Evolutionary conservation across 768 basidiomycete genomes (phyloP), one percentile per base, ranked within the genome.

Genomic region (Suillus placidus): DNA sequence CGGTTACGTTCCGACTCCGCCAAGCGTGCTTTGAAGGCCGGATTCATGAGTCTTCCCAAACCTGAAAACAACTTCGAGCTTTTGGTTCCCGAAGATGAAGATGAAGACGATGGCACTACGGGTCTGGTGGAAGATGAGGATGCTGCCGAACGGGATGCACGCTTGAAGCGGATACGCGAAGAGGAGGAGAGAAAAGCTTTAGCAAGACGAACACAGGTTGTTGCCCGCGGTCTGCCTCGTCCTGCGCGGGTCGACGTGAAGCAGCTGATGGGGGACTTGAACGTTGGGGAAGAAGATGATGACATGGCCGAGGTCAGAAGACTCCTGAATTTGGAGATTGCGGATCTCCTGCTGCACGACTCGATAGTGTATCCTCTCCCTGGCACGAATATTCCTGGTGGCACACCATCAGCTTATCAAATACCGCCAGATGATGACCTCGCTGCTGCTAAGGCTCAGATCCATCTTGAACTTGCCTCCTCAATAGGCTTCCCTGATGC

Each of bases 1-100:
- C 87, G 86, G 16, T 76, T 88, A 64, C 89, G 85, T 34, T 75
- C 78, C 16, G 83, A 83, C 64, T 86, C 89, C 30, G 83, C 87
- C 6, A 94, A 95, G 75, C 86, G 89, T 45, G 87, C 91, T 1
- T 84, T 99, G 61, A 84, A 91, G 70, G 86, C 88, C 12, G 92
- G 91, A 6, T 98, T 99, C 79, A 84, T 84, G 79, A 88, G 77
- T 66, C 82, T 99, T 18, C 97, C 97, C 0, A 89, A 88, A 69
- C 95, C 97, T 0, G 94, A 98, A 80, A 98, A 99, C 76, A 97
- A 99, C 77, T 99, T 98, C 71, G 96, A 99, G 78, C 80, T 99
- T 55, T 85, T 96, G 51, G 88, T 97, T 10, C 94, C 93, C 3
- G 96, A 97, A 69, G 92, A 94, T 20, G 92, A 94, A 61, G 58